A percentile compares a stretch with the other conserved stretches of the same genome.
These are phyloP conservation scores for Cladosporium sp. DNA, from an alignment of 2,329 filamentous ascomycete genomes.

Conservation along the genomic window DNA sequence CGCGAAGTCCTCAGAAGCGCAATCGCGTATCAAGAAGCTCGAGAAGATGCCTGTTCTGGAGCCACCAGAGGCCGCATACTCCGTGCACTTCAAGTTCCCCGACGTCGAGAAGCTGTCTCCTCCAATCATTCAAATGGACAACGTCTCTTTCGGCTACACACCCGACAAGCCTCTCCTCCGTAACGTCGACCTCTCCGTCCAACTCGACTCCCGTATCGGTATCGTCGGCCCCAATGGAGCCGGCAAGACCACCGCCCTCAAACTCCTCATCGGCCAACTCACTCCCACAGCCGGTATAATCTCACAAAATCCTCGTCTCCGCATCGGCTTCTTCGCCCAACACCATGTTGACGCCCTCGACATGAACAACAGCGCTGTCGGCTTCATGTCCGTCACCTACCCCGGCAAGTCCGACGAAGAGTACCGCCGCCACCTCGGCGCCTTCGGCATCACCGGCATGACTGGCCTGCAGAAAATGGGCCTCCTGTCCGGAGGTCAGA, in stretches of 20 bases:
- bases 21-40: constrained; percentile 97
- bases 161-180: constrained; percentile 73
- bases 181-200: constrained; percentile 91
- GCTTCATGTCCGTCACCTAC: constrained; percentile 92
- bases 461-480: constrained; percentile 96
- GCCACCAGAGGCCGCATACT: constrained; percentile 88
- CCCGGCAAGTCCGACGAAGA: constrained; percentile 92
- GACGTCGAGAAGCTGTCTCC: constrained; percentile 97
- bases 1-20: constrained; percentile 95
- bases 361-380: constrained; percentile 80
- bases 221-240: constrained; percentile 99
- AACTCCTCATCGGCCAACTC: constrained; percentile 88
- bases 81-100: constrained; percentile 93
- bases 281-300: constrained; percentile 74
- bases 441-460: constrained; percentile 81
- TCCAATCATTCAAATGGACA: constrained; percentile 95
- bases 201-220: constrained; percentile 95
- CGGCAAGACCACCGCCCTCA: constrained; percentile 97
- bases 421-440: constrained; percentile 90
- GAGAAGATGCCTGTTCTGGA: constrained; percentile 94
- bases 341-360: constrained; percentile 97
- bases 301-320: constrained; percentile 79
- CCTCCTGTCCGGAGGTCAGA: constrained; percentile 91
- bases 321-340: constrained; percentile 95
- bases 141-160: constrained; percentile 84